Evolutionary conservation across 2,329 filamentous ascomycete species (phyloP).

Genomic region (Botrytis deweyae): DNA sequence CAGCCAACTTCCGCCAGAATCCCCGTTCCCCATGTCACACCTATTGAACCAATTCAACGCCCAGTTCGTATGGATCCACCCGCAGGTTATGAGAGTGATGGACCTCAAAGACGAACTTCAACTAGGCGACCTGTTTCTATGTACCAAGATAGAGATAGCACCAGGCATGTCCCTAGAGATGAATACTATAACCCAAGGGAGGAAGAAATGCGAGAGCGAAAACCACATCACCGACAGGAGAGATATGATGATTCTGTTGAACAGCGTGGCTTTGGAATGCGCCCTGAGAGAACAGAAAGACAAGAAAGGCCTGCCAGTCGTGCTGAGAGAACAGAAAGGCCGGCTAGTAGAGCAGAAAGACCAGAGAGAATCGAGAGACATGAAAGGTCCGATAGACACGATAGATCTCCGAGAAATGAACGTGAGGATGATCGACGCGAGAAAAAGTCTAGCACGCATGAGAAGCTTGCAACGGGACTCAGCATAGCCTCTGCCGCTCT

Average conservation of each 20-base stretch:
- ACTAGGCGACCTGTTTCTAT: slow-evolving; percentile 31
- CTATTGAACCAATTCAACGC: slow-evolving; percentile 37
- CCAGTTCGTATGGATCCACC: slow-evolving; percentile 31
- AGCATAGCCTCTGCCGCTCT: slow-evolving; percentile 39
- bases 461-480: slow-evolving; percentile 37
- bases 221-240: slow-evolving; percentile 30
- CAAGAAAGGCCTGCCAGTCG: slow-evolving; percentile 12
- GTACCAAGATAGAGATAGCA: slow-evolving; percentile 35
- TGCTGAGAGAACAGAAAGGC: background rate
- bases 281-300: slow-evolving; percentile 27
- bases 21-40: slow-evolving; percentile 42
- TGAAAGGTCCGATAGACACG: slow-evolving; percentile 26
- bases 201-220: slow-evolving; percentile 28
- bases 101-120: slow-evolving; percentile 41
- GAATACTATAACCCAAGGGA: slow-evolving; percentile 39
- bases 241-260: slow-evolving; percentile 36
- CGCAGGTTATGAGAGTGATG: slow-evolving; percentile 27
- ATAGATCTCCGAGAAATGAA: slow-evolving; percentile 23
- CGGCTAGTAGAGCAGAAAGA: slow-evolving; percentile 17
- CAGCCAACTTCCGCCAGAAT: slow-evolving; percentile 41
- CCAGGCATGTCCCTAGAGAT: slow-evolving; percentile 30
- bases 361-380: slow-evolving; percentile 23
- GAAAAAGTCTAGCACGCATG: slow-evolving; percentile 32
- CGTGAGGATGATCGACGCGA: slow-evolving; percentile 21
- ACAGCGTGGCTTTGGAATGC: slow-evolving; percentile 29